phyloP scores from a whole-genome alignment of 768 basidiomycete species.

The Coprinellus micaceus region DNA sequence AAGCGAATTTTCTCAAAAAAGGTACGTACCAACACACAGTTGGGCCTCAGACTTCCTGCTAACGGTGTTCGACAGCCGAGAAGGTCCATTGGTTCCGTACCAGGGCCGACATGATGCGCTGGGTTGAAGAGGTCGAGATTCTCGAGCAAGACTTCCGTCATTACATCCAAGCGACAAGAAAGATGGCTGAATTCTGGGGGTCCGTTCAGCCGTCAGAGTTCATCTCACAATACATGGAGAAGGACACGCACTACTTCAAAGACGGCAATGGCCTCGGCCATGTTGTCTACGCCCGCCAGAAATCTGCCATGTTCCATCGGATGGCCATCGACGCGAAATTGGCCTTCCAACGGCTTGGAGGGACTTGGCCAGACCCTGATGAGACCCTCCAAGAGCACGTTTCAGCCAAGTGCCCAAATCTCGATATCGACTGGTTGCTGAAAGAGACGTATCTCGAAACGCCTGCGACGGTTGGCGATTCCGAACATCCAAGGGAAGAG shows the following conservation, averaged over 20 bases:
- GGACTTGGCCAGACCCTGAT: not conserved
- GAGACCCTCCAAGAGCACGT: not conserved
- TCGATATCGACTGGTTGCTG: no score
- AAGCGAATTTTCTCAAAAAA: no score
- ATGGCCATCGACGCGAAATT: not conserved
- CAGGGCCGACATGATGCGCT: slow-evolving; percentile 10
- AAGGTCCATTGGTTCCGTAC: slow-evolving; percentile 14
- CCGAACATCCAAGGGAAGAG: no score
- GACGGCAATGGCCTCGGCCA: not conserved
- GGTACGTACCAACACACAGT: no score
- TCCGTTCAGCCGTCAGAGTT: not conserved
- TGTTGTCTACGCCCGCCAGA: not conserved
- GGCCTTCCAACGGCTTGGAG: not conserved
- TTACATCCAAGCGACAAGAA: not conserved
- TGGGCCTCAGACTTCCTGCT: no score
- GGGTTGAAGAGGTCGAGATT: slow-evolving; percentile 13
- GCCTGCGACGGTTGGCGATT: no score
- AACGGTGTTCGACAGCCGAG: slow-evolving; percentile 1
- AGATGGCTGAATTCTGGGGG: slow-evolving; percentile 1
- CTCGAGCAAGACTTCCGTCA: slow-evolving; percentile 10
- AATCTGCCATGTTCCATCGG: not conserved
- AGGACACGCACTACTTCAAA: not conserved
- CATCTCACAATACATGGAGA: not conserved
- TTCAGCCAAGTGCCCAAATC: not conserved
- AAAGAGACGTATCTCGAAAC: no score